Evolutionary conservation across 2,329 filamentous ascomycete genomes (phyloP), one percentile per base, ranked within the genome.

Genomic region (Nemania serpens): DNA sequence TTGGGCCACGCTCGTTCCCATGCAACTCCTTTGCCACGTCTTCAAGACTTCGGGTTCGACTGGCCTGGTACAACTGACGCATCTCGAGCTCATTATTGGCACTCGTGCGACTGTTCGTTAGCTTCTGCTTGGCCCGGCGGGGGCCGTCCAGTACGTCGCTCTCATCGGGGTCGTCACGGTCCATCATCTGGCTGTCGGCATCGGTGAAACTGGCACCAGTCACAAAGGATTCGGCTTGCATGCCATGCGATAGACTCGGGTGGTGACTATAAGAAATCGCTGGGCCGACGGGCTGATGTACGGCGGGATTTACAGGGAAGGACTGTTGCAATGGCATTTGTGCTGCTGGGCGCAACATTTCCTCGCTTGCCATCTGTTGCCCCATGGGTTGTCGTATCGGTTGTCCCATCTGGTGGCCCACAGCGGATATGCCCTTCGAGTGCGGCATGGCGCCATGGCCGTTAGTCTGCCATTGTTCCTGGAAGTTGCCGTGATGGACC

Each of bases 71-170:
- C 51, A 94, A 81, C 70, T 91, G 88, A 45, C 90, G 84, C 83
- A 94, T 88, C 74, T 94, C 91, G 60, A 90, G 82, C 74, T 93
- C 91, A 69, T 93, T 93, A 66, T 91, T 91, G 2, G 90, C 89
- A 65, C 87, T 92, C 15, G 89, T 88, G 50, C 88, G 83, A 29
- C 84, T 82, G 9, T 82, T 79, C n/a, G 78, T 76, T 29, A 84
- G 81, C 74, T 85, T 89, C 36, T 82, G 76, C 41, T 81, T 80
- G 25, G 75, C 75, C 15, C 75, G 69, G 7, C 76, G 72, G 11
- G 79, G 79, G 1, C 76, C 74, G 25, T 64, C 62, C 60, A 84
- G 71, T 3, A 83, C 82, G 57, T 87, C 83, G 17, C 75, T 80
- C 12, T 88, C 85, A 11, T 86, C 83, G 46, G 81, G 80, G 29